Evolutionary conservation across 2,329 filamentous ascomycete species (phyloP), one percentile per base, ranked within the genome.

Genomic region (Laburnicola sp.): DNA sequence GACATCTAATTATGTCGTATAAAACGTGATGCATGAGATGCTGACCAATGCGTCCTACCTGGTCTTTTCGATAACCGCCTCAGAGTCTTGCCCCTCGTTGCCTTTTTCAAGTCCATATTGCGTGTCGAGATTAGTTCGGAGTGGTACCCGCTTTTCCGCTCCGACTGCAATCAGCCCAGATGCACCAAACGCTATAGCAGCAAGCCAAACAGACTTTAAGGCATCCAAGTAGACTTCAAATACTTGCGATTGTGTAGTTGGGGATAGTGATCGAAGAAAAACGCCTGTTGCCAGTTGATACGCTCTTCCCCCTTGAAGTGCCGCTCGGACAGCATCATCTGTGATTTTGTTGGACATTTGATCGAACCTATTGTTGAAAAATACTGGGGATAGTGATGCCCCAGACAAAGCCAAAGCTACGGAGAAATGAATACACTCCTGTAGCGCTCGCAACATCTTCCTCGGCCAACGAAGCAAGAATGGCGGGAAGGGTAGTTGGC

Each of bases 331-430:
- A n/a, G 23, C 48, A 3, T 1, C 11, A 30, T 56, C 39, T 10
- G 2, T 28, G 23, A 56, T 51, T 1, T 25, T 26, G 3, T 22
- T 6, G 3, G 26, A 26, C 4, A 31, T 8, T 2, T 41, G 31
- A 10, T 53, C 43, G 7, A 46, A 31, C 22, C 23, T 43, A 1
- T 8, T 31, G 25, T 48, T 45, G 34, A 48, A 48, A 10, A 21
- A 59, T 43, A 1, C 43, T 34, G 2, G 56, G 54, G 2, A 66
- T 49, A 1, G 59, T 56, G 3, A 57, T 34, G n/a, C 60, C 62
- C 62, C 60, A 66, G 1, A 66, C 25, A 22, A 41, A 51, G 0
- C 60, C 60, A 34, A 63, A 60, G n/a, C 32, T 51, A 4, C 60
- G 43, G 2, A 65, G 5, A 34, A 66, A 66, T 1, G 44, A 39